These are phyloP conservation scores for Evernia prunastri DNA, from an alignment of 495 filamentous ascomycete genomes.

Conservation along the genomic window DNA sequence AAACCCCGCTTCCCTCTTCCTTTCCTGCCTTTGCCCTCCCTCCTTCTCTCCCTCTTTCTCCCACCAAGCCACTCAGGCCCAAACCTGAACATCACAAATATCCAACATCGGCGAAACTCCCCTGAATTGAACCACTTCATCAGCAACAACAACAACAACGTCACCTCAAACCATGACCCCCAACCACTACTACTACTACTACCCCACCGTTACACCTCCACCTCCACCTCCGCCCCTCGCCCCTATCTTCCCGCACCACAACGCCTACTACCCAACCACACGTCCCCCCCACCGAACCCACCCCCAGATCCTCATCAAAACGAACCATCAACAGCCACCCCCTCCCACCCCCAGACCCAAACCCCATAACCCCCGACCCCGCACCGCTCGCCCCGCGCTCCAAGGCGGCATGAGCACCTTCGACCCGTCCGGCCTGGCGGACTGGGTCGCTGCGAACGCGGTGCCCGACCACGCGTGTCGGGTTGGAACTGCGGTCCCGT, in stretches of 20 bases:
- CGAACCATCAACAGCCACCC: not conserved
- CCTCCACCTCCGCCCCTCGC: not conserved
- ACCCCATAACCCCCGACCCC: not conserved
- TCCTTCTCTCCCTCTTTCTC: too few species aligned
- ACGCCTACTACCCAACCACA: not conserved
- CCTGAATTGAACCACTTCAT: not conserved
- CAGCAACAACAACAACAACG: not conserved
- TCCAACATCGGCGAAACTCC: too few species aligned
- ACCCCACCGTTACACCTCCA: not conserved
- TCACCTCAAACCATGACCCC: not conserved
- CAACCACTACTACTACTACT: too few species aligned
- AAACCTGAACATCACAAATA: too few species aligned
- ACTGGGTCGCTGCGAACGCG: not conserved
- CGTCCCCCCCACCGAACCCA: not conserved
- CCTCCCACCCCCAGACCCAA: too few species aligned
- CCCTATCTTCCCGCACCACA: not conserved
- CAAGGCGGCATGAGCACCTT: not conserved
- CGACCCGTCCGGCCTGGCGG: not conserved
- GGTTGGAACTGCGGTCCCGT: not conserved
- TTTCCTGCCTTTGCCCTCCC: too few species aligned
- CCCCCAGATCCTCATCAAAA: not conserved
- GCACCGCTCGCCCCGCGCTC: not conserved
- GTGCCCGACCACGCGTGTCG: not conserved
- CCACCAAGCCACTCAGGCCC: too few species aligned
- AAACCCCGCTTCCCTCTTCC: too few species aligned